Percentiles rank a stretch among this genome's conserved stretches.
Conservation (phyloP, 1,284 basidiomycete species). For the Paramarasmius palmivorus region DNA sequence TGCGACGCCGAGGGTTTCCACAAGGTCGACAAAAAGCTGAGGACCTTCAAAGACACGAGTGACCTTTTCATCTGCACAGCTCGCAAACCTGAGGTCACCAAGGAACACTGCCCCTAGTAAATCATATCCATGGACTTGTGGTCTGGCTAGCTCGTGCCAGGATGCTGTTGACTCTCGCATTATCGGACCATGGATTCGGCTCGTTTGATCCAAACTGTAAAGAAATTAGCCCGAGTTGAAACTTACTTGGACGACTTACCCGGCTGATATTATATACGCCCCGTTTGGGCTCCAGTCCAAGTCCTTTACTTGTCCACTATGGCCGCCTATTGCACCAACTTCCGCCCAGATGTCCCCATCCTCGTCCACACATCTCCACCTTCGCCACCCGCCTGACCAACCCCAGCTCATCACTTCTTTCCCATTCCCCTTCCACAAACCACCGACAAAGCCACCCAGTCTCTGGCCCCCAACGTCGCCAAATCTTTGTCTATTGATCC, state of each 20-base stretch:
- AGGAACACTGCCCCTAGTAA: slow-evolving; percentile 82
- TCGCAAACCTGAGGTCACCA: slow-evolving; percentile 75
- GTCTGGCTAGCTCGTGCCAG: slow-evolving; percentile 90
- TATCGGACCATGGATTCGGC: too few relatives aligned
- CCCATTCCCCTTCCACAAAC: slow-evolving; percentile 67
- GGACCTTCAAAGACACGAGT: slow-evolving; percentile 90
- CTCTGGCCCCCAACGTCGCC: slow-evolving; percentile 90
- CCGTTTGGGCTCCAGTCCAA: slow-evolving; percentile 84
- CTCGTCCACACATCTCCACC: slow-evolving; percentile 58
- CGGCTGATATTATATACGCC: slow-evolving; percentile 80
- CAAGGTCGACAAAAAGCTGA: slow-evolving; percentile 67
- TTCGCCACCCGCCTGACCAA: slow-evolving; percentile 90
- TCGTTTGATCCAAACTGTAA: slow-evolving; percentile 81
- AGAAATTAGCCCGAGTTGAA: neutral
- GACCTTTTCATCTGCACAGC: slow-evolving; percentile 92
- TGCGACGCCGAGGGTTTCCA: slow-evolving; percentile 51
- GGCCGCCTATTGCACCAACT: slow-evolving; percentile 77
- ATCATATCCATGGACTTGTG: slow-evolving; percentile 95
- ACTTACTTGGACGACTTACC: slow-evolving; percentile 47
- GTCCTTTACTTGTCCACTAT: slow-evolving; percentile 76
- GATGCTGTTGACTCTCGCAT: too few relatives aligned
- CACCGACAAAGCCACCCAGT: slow-evolving; percentile 88
- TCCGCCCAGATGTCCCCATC: slow-evolving; percentile 68
- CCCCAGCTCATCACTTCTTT: slow-evolving; percentile 81
- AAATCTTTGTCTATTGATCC: slow-evolving; percentile 88